phyloP scores from a whole-genome alignment of 2,329 filamentous ascomycete genomes.

The Talaromyces sp. region DNA sequence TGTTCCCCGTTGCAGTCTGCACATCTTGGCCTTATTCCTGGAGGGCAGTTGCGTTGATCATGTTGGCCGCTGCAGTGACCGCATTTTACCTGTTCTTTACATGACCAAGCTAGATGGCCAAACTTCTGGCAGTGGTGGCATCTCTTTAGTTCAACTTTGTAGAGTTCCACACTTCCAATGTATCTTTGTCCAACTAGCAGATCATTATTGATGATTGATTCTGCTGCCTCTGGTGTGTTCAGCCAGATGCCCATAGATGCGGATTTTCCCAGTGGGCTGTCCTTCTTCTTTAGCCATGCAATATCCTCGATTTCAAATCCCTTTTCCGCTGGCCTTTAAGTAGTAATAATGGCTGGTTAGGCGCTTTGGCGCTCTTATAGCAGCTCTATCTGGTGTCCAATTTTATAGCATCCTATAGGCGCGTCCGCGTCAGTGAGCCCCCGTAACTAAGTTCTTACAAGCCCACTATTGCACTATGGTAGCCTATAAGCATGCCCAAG shows the following conservation, averaged over 20 bases:
- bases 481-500: too few relatives aligned
- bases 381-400: too few relatives aligned
- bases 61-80: constrained; percentile 23
- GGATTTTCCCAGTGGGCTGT: constrained; percentile 22
- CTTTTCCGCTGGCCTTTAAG: too few relatives aligned
- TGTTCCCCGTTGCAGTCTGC: constrained; percentile 23
- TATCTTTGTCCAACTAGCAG: constrained; percentile 23
- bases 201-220: constrained; percentile 22
- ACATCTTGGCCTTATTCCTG: constrained; percentile 20
- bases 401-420: too few relatives aligned
- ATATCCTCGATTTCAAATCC: constrained; percentile 26
- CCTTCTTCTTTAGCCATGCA: constrained; percentile 27
- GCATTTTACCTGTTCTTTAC: constrained; percentile 23
- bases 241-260: constrained; percentile 27
- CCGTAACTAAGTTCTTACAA: too few relatives aligned
- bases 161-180: constrained; percentile 23
- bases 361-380: too few relatives aligned
- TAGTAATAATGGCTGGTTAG: too few relatives aligned
- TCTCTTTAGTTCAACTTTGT: constrained; percentile 22
- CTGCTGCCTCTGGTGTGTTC: constrained; percentile 23
- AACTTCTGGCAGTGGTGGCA: constrained; percentile 22
- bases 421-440: too few relatives aligned
- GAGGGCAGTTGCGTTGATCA: constrained; percentile 21
- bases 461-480: too few relatives aligned
- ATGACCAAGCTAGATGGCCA: constrained; percentile 25